Base-by-base conservation (phyloP, 352 stramenopile species). In the Phytophthora pini region DNA sequence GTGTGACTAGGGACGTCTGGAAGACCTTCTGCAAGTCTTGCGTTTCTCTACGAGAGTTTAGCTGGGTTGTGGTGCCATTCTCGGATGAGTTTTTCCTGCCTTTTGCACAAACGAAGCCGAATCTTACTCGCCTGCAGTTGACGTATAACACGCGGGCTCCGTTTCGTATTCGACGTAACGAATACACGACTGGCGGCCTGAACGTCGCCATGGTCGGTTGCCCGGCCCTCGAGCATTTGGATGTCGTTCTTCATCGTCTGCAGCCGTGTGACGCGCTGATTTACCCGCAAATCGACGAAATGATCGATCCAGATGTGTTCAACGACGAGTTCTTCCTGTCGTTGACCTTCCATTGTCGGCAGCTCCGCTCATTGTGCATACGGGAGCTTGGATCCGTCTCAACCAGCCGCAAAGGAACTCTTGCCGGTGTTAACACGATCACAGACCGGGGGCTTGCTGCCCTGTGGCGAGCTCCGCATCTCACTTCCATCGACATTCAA, bases 51-150 rank as follows among this genome's bases (percentile, higher is more conserved):
- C 68, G 78, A 8, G 82, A 89, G 59, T 86, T 91, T 61, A 87
- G 82, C 50, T 91, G 82, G 82, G 73, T 84, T n/a, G 65, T 89
- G 13, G 66, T 91, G 39, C 82, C 82, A 0, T 91, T 88, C 48
- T 76, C 79, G 1, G 80, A 91, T 57, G 75, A 79, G 52, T 91
- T 89, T 61, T 91, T 91, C 50, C 55, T 78, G 4, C 72, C 77
- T 13, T 91, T 89, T 49, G 74, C 74, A 8, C 65, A 75, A 1
- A 69, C 55, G 1, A 88, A 85, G 53, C 61, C 68, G 9, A 50
- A 69, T 26, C 65, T 88, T 13, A 77, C 68, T 5, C 72, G 69
- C 11, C 31, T 86, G 26, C 77, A 86, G 61, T 64, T 86, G 9
- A 82, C 77, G 36, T 86, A 82, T 62, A 86, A 86, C 52, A 74